Evolutionary conservation across 129 eudicot species (phyloP), one percentile per base, ranked within the genome.

Genomic region (Deinandra increscens): DNA sequence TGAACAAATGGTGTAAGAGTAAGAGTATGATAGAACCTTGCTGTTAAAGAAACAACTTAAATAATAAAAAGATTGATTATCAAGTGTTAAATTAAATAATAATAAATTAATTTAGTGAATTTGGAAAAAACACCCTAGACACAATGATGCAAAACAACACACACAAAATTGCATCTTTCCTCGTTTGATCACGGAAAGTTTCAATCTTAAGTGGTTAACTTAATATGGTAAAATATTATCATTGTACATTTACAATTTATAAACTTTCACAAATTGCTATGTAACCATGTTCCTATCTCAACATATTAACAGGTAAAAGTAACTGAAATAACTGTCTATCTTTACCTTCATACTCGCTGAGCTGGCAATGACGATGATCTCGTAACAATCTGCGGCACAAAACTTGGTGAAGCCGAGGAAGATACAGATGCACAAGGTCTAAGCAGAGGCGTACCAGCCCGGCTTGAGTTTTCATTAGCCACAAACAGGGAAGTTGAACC

Each of bases 391-490:
- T 77, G 87, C 17, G 82, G 85, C 51, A 72, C 71, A 62, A 75
- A 54, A 69, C 63, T 65, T 0, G 81, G 75, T 14, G 84, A 79
- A 53, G 70, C 54, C 15, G 86, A 37, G 53, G 81, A 72, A 61
- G 91, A 75, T 55, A 78, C 74, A n/a, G 96, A 82, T 39, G 89
- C 90, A 37, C 81, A 84, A 17, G 87, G 90, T 58, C 64, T 58
- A 67, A 93, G 93, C 63, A 93, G 91, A 59, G 99, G 99, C 22
- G 99, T 85, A 54, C 92, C 95, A 34, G 68, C 76, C 31, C 97
- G 77, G 46, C 87, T 83, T 6, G 64, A 86, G 66, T 48, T 80
- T 64, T 85, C 95, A 44, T 85, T 84, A 66, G 81, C 86, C 71
- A 58, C 64, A 19, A 84, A 61, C 9, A 81, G 66, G 48, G 61